Evolutionary conservation across 192 early-diverging fungal genomes (phyloP), one percentile per base, ranked within the genome.

Genomic region (Coemansia javaensis): DNA sequence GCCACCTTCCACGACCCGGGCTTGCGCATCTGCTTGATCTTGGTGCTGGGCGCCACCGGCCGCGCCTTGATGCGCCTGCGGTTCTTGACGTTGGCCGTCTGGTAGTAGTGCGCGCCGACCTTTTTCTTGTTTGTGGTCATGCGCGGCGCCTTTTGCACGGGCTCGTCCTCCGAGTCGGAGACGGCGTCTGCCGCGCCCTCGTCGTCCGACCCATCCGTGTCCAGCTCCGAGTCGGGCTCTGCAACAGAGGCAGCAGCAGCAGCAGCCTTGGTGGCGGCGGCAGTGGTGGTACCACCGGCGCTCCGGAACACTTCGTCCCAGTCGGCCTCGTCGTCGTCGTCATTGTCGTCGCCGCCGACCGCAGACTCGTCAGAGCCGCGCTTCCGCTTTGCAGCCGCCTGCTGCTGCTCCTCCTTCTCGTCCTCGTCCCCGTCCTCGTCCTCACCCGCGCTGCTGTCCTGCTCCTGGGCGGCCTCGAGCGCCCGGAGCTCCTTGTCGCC

Each of bases 71-170:
- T 90, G 32, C 90, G 80, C 70, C 91, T 91, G 66, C 79, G 77
- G 75, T 96, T 96, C 80, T 98, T 98, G 63, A 98, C 85, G 66
- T 98, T 98, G 61, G 92, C 91, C 3, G 75, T 78, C 47, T 88
- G 84, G 50, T 98, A 98, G 66, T 82, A 98, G 66, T 98, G 87
- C 31, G 77, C 80, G 38, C 91, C 91, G 36, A 90, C 81, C 76
- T 94, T 94, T 37, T 75, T 71, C 78, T 96, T 96, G 81, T 92
- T 96, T 30, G 90, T 94, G 23, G 84, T 90, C 87, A 89, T 88
- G 39, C 93, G 84, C 32, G 81, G 58, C 15, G 77, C 61, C 79
- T 93, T 93, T 32, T 59, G 50, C 23, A 67, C 56, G 32, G 40
- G 59, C 38, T 73, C 63, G 27, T 48, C 24, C 39, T 56, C 36